Conservation (phyloP, 2,329 filamentous ascomycete species). For the Aspergillus sp. region DNA sequence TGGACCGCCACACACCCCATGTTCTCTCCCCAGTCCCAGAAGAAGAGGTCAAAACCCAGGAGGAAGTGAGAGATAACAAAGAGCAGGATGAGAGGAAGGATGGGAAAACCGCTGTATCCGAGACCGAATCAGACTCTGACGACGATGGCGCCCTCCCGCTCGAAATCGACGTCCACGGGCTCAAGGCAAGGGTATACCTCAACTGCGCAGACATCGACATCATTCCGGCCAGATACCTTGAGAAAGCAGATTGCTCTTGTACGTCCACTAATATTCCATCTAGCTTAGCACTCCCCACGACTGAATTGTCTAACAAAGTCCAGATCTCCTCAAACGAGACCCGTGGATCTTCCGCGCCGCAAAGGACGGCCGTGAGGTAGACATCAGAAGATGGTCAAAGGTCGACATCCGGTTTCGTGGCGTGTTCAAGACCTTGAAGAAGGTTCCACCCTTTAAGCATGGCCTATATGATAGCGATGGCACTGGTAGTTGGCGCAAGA, state of each 20-base stretch:
- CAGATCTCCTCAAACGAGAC: slow-evolving; percentile 18
- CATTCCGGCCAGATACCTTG: slow-evolving; percentile 20
- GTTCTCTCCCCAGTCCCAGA: slow-evolving; percentile 1
- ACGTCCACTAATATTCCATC: neutral
- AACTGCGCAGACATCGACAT: slow-evolving; percentile 21
- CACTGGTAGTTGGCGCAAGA: neutral
- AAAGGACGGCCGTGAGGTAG: slow-evolving; percentile 18
- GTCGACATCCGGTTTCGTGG: slow-evolving; percentile 24
- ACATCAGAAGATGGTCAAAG: slow-evolving; percentile 23
- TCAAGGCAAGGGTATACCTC: slow-evolving; percentile 24
- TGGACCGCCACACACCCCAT: neutral
- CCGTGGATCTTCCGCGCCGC: slow-evolving; percentile 25
- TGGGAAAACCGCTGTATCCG: neutral
- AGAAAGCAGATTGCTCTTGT: slow-evolving; percentile 20
- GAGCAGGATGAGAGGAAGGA: neutral
- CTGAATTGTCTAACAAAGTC: too few species aligned
- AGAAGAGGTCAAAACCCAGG: neutral
- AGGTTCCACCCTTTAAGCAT: slow-evolving; percentile 20
- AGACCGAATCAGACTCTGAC: neutral
- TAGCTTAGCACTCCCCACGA: neutral
- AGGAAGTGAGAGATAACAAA: neutral
- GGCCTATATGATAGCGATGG: slow-evolving; percentile 22
- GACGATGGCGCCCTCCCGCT: slow-evolving; percentile 2
- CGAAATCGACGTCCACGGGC: slow-evolving; percentile 19
- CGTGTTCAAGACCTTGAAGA: slow-evolving; percentile 24